Percentiles rank a stretch among this genome's conserved stretches.
Evolutionary conservation across 2,329 filamentous ascomycete species (phyloP).

Genomic region (Cercospora janseana): DNA sequence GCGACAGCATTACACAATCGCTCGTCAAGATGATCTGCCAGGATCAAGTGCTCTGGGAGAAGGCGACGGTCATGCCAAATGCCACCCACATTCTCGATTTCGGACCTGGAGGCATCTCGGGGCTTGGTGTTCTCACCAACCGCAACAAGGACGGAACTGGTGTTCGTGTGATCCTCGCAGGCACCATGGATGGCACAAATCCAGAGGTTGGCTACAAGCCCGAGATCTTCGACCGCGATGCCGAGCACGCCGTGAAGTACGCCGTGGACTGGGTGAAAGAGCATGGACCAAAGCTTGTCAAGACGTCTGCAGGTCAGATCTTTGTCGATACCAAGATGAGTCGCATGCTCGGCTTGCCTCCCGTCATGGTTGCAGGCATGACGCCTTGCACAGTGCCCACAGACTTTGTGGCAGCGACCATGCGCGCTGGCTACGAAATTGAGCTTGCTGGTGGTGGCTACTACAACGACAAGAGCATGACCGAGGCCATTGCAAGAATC

Average conservation of each 20-base stretch:
- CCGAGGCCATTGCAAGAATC: slow-evolving; percentile 77
- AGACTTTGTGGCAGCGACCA: slow-evolving; percentile 88
- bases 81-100: slow-evolving; percentile 97
- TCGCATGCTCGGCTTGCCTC: slow-evolving; percentile 76
- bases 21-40: slow-evolving; percentile 91
- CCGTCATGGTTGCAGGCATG: slow-evolving; percentile 91
- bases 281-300: slow-evolving; percentile 87
- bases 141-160: slow-evolving; percentile 99
- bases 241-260: slow-evolving; percentile 90
- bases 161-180: slow-evolving; percentile 91
- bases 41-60: slow-evolving; percentile 94
- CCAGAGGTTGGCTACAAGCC: slow-evolving; percentile 95
- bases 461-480: slow-evolving; percentile 80
- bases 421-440: slow-evolving; percentile 93
- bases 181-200: slow-evolving; percentile 86
- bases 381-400: slow-evolving; percentile 84
- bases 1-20: slow-evolving; percentile 76
- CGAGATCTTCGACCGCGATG: slow-evolving; percentile 94
- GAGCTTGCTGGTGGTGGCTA: slow-evolving; percentile 89
- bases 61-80: slow-evolving; percentile 82
- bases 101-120: slow-evolving; percentile 93
- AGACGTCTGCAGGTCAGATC: slow-evolving; percentile 82
- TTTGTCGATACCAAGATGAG: slow-evolving; percentile 98
- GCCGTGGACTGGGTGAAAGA: slow-evolving; percentile 98
- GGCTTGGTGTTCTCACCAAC: slow-evolving; percentile 91